A percentile compares a stretch with the other conserved stretches of the same genome.
phyloP scores from a whole-genome alignment of 306 rosid species.

The Rubus parviflorus region DNA sequence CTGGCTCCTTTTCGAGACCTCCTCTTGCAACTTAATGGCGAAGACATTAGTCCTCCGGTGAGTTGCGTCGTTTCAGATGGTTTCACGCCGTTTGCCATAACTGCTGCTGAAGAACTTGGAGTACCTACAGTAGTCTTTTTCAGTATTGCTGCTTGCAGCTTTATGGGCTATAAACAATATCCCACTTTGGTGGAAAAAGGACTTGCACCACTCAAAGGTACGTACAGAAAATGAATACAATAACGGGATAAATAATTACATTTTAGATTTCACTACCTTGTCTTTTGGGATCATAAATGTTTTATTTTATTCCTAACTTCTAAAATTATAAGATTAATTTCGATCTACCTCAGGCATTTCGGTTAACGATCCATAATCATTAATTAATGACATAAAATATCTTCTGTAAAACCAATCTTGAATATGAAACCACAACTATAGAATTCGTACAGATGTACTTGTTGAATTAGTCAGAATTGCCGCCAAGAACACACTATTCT shows the following conservation, averaged over 20 bases:
- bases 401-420: too few relatives aligned
- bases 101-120: conserved; percentile 15
- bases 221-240: not conserved
- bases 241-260: not conserved
- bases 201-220: conserved; percentile 28
- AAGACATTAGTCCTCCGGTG: not conserved
- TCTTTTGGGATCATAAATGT: too few relatives aligned
- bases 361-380: too few relatives aligned
- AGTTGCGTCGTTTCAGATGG: conserved; percentile 18
- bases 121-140: conserved; percentile 2
- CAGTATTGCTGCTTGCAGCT: not conserved
- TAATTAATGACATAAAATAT: too few relatives aligned
- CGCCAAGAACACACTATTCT: too few relatives aligned
- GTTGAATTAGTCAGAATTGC: too few relatives aligned
- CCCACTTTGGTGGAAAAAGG: conserved; percentile 13
- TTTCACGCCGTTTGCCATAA: not conserved
- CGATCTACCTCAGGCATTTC: too few relatives aligned
- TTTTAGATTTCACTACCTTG: too few relatives aligned
- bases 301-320: too few relatives aligned
- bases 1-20: conserved; percentile 9
- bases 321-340: too few relatives aligned
- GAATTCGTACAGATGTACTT: too few relatives aligned
- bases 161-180: conserved; percentile 8
- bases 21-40: not conserved
- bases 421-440: not conserved